phyloP scores from a whole-genome alignment of 2,329 filamentous ascomycete genomes.

The Colletotrichum sp. region DNA sequence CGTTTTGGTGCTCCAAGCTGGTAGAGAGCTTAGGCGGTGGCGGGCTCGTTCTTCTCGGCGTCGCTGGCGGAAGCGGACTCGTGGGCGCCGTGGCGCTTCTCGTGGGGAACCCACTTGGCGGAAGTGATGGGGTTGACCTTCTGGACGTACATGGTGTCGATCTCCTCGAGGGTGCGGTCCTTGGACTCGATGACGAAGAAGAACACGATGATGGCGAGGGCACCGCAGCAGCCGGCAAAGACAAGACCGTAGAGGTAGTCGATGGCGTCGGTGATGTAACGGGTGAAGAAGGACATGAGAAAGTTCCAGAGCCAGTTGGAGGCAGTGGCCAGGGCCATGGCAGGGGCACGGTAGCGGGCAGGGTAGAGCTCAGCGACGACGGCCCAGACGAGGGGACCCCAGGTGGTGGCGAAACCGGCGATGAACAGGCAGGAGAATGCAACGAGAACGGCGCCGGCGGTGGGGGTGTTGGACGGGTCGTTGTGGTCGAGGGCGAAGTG shows the following conservation, averaged over 20 bases:
- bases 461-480: conserved; percentile 48
- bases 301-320: conserved; percentile 73
- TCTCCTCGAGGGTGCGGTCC: conserved; percentile 75
- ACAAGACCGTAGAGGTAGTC: conserved; percentile 75
- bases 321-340: conserved; percentile 61
- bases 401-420: conserved; percentile 69
- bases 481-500: conserved; percentile 46
- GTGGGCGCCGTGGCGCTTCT: conserved; percentile 27
- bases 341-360: conserved; percentile 56
- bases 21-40: not conserved
- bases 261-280: conserved; percentile 74
- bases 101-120: conserved; percentile 35
- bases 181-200: conserved; percentile 79
- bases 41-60: not conserved
- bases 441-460: conserved; percentile 65
- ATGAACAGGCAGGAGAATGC: conserved; percentile 74
- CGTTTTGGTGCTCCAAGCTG: not conserved
- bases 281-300: conserved; percentile 57
- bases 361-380: conserved; percentile 70
- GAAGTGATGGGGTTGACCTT: conserved; percentile 55
- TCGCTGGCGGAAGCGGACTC: conserved; percentile 11
- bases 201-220: conserved; percentile 69
- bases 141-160: conserved; percentile 75
- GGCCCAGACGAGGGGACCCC: conserved; percentile 73
- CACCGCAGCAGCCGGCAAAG: conserved; percentile 71